A percentile compares a stretch with the other conserved stretches of the same genome.
These are phyloP conservation scores for Rhizopogon roseolus DNA, from an alignment of 768 basidiomycete genomes.

Conservation along the genomic window DNA sequence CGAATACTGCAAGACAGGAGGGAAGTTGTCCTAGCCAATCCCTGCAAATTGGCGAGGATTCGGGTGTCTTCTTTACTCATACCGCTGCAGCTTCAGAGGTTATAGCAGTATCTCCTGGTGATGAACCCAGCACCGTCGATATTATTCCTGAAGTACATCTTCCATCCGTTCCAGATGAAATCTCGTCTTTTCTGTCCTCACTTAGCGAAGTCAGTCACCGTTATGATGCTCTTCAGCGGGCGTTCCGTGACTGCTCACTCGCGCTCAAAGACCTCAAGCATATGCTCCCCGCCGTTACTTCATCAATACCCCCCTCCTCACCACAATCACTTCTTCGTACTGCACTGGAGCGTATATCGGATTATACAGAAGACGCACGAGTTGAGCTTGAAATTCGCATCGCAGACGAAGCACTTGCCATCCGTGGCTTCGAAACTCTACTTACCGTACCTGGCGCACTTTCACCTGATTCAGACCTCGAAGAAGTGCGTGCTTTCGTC, in stretches of 20 bases:
- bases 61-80: not conserved
- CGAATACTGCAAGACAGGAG: not conserved
- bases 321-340: conserved; percentile 33
- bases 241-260: conserved; percentile 67
- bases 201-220: conserved; percentile 43
- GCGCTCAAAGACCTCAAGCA: conserved; percentile 56
- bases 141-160: not conserved
- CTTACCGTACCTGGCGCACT: conserved; percentile 52
- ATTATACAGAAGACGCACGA: conserved; percentile 73
- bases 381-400: conserved; percentile 80
- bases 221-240: conserved; percentile 56
- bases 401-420: conserved; percentile 64
- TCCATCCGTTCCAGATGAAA: not conserved
- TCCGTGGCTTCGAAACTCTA: conserved; percentile 65
- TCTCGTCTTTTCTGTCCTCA: conserved; percentile 39
- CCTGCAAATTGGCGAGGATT: not conserved
- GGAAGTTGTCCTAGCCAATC: not conserved
- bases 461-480: conserved; percentile 4
- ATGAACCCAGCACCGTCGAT: not conserved
- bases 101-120: not conserved
- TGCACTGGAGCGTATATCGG: conserved; percentile 59
- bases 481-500: conserved; percentile 52
- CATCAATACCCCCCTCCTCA: not conserved
- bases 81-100: not conserved
- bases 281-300: conserved; percentile 7